Base-by-base conservation (phyloP, 352 stramenopile genomes). In the Phytophthora aleatoria region DNA sequence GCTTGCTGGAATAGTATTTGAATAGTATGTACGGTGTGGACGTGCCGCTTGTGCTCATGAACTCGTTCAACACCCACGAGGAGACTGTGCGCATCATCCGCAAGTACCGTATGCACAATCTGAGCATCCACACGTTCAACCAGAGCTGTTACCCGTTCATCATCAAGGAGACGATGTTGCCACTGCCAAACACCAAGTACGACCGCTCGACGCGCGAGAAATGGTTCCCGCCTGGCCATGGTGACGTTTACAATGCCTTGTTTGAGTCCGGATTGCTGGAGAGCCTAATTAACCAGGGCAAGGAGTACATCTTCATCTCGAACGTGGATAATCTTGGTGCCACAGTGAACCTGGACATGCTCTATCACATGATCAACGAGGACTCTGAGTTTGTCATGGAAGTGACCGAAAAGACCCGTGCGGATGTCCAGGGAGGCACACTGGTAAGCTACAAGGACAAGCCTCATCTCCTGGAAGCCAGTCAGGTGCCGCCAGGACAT, bases 251-350 rank as follows among this genome's bases (percentile, higher is more conserved):
- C 81, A 97, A 98, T 45, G 97, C 97, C 52, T 77, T 99, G 7
- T 97, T 98, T 57, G 97, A 98, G 55, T 99, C 94, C 0, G 98
- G 97, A 4, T 74, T 97, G 67, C 85, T 99, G 11, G 96, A 99
- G 67, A 88, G 91, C 55, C 86, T 99, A 38, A 96, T 99, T 51
- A 88, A 91, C 47, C 85, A 94, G 64, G 97, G 97, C 60, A 98
- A 98, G 71, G 97, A 99, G 73, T 99, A 99, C 83, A 98, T 99
- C 70, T 99, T 99, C 81, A 98, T 99, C 60, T 99, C 94, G 51
- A 99, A 99, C 79, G 98, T 98, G 39, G 98, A 99, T 82, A 99
- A 99, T 73, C 87, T 99, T 8, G 97, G 97, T 35, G 97, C 97
- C 15, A 99, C 96, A 4, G 90, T 99, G 62, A 90, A 99, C 69